Conservation (phyloP, 164 flowering plant genomes). For the Annona cherimola region DNA sequence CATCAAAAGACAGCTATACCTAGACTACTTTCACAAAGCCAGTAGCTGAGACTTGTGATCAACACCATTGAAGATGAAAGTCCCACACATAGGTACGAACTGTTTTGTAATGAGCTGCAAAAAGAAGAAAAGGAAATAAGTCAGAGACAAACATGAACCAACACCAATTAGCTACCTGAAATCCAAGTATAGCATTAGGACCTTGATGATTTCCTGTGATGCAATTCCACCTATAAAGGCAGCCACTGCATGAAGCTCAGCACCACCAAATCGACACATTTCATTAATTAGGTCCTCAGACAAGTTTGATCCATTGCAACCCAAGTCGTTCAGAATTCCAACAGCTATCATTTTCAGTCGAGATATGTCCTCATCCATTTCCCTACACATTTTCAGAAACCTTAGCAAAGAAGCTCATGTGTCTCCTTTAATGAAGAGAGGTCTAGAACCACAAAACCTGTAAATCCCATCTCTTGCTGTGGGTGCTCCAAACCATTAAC, state of each 20-base stretch:
- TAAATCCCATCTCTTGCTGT: neutral
- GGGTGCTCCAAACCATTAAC: neutral
- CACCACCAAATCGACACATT: constrained; percentile 90
- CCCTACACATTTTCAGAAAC: constrained; percentile 33
- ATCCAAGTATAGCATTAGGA: constrained; percentile 8
- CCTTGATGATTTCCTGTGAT: constrained; percentile 97
- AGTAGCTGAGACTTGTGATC: constrained; percentile 87
- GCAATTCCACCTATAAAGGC: constrained; percentile 86
- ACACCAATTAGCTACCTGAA: neutral
- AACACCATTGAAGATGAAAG: constrained; percentile 88
- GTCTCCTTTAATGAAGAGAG: neutral
- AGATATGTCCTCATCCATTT: constrained; percentile 90
- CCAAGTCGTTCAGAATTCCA: constrained; percentile 62
- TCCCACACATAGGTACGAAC: constrained; percentile 88
- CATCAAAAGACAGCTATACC: neutral
- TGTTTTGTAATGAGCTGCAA: constrained; percentile 87
- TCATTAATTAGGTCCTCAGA: constrained; percentile 88
- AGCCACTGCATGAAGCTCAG: constrained; percentile 97
- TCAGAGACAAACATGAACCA: neutral
- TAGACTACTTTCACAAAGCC: neutral
- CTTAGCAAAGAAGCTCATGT: neutral
- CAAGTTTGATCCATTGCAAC: constrained; percentile 71
- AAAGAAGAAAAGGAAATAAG: constrained; percentile 5
- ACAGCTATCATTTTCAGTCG: constrained; percentile 78
- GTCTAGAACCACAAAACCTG: neutral